These are phyloP conservation scores for Insectozyma bohioensis DNA, from an alignment of 1,139 yeast species.

Conservation along the genomic window DNA sequence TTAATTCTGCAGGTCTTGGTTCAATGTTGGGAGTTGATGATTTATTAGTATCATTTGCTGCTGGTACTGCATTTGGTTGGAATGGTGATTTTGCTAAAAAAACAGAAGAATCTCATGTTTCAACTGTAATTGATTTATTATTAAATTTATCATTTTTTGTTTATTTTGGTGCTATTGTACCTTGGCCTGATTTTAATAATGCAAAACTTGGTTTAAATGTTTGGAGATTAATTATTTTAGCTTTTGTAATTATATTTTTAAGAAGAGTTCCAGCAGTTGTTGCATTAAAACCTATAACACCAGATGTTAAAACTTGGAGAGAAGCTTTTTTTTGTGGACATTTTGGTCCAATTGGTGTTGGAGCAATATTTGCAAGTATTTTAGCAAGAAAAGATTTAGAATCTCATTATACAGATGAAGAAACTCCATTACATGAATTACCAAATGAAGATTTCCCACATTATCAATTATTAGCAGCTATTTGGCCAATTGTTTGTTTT, in stretches of 20 bases:
- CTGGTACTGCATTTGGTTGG: conserved; percentile 97
- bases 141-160: conserved; percentile 87
- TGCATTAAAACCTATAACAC: conserved; percentile 76
- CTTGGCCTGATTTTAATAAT: conserved; percentile 84
- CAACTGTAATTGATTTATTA: conserved; percentile 85
- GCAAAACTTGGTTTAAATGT: conserved; percentile 64
- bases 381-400: conserved; percentile 82
- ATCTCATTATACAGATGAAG: conserved; percentile 49
- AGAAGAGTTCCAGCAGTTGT: conserved; percentile 89
- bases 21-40: conserved; percentile 92
- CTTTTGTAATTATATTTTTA: conserved; percentile 78
- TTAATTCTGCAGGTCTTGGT: conserved; percentile 91
- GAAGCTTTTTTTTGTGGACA: conserved; percentile 96
- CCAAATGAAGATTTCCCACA: conserved; percentile 58
- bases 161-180: conserved; percentile 91
- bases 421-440: conserved; percentile 57
- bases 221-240: conserved; percentile 83
- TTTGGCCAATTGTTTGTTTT: conserved; percentile 93
- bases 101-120: conserved; percentile 90
- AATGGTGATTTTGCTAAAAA: conserved; percentile 88
- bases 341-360: conserved; percentile 98
- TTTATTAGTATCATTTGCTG: conserved; percentile 87
- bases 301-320: conserved; percentile 92
- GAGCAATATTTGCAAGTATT: conserved; percentile 89
- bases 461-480: conserved; percentile 66